Percentiles rank a stretch among this genome's conserved stretches.
These are phyloP conservation scores for Pyrus hybrid DNA, from an alignment of 331 rosid genomes.

Conservation along the genomic window DNA sequence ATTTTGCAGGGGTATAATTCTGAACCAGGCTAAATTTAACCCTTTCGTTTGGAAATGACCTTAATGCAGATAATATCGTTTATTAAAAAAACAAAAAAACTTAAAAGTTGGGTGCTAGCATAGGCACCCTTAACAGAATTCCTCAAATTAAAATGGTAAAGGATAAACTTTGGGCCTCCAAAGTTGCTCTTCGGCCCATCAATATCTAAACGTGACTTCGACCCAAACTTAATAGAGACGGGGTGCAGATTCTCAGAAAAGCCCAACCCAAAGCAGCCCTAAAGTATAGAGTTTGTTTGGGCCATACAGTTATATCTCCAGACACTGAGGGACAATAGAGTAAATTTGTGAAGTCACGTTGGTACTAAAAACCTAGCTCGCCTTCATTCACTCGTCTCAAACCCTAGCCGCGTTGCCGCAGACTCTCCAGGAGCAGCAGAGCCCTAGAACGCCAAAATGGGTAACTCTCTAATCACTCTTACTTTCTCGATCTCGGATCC, in stretches of 20 bases:
- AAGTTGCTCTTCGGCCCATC: too few species aligned
- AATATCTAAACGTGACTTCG: not conserved
- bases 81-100: too few species aligned
- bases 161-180: too few species aligned
- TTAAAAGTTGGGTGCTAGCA: too few species aligned
- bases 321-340: not conserved
- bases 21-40: too few species aligned
- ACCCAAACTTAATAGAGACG: not conserved
- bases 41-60: fast-evolving
- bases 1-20: too few species aligned
- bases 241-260: not conserved
- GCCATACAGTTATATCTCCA: not conserved
- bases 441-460: slow-evolving; percentile 33
- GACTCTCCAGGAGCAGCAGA: not conserved
- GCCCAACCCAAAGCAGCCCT: not conserved
- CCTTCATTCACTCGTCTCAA: not conserved
- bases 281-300: not conserved
- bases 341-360: slow-evolving; percentile 2
- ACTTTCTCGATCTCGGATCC: not conserved
- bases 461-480: slow-evolving; percentile 7
- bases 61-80: too few species aligned
- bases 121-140: too few species aligned
- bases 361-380: slow-evolving; percentile 2
- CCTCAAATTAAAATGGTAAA: too few species aligned
- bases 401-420: slow-evolving; percentile 8